phyloP scores from a whole-genome alignment of 371 early-diverging fungal genomes.

The Haplosporangium sp. region DNA sequence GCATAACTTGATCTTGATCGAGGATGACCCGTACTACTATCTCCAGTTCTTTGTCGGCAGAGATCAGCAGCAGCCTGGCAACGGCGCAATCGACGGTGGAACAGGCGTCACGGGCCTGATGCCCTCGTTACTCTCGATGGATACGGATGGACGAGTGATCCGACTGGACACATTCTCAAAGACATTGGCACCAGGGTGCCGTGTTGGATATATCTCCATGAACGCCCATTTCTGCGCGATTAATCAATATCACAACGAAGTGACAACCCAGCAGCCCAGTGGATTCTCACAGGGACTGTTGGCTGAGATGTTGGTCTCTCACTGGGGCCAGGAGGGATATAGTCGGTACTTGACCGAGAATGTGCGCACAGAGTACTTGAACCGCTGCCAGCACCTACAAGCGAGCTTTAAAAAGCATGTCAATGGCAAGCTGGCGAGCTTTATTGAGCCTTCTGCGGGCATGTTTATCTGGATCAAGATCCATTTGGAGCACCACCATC shows the following conservation, averaged over 20 bases:
- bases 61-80: slow-evolving; percentile 60
- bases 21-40: slow-evolving; percentile 88
- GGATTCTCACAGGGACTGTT: slow-evolving; percentile 75
- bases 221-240: slow-evolving; percentile 73
- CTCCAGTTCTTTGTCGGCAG: slow-evolving; percentile 69
- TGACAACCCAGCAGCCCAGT: slow-evolving; percentile 79
- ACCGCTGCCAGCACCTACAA: slow-evolving; percentile 72
- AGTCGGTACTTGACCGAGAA: slow-evolving; percentile 65
- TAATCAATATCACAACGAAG: slow-evolving; percentile 78
- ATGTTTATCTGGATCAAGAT: slow-evolving; percentile 92
- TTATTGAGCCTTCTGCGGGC: slow-evolving; percentile 77
- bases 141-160: slow-evolving; percentile 82
- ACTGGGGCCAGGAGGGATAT: slow-evolving; percentile 78
- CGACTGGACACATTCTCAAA: slow-evolving; percentile 88
- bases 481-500: slow-evolving; percentile 59
- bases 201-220: slow-evolving; percentile 82
- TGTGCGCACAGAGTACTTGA: slow-evolving; percentile 70
- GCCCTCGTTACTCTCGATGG: slow-evolving; percentile 68
- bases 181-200: slow-evolving; percentile 80
- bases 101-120: slow-evolving; percentile 22
- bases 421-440: slow-evolving; percentile 68
- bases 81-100: too few relatives aligned
- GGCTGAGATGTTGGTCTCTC: slow-evolving; percentile 66
- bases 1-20: slow-evolving; percentile 75
- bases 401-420: slow-evolving; percentile 62